Percentiles rank a stretch among this genome's conserved stretches.
These are phyloP conservation scores for Neurospora sp. DNA, from an alignment of 495 filamentous ascomycete species.

Conservation along the genomic window DNA sequence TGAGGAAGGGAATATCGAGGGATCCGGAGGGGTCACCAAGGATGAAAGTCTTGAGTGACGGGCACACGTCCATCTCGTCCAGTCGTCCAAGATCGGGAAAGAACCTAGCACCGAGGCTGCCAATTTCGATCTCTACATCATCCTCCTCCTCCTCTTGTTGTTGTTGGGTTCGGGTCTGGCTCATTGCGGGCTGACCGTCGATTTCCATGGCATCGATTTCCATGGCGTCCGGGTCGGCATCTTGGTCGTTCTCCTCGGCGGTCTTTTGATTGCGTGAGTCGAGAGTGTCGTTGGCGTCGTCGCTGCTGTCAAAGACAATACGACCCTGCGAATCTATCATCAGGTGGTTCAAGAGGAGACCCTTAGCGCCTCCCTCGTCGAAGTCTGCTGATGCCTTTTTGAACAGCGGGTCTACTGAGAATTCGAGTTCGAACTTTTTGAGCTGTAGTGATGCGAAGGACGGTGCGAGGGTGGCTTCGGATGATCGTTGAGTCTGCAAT, in stretches of 20 bases:
- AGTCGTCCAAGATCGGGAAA: constrained; percentile 73
- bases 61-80: constrained; percentile 85
- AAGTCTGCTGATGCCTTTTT: constrained; percentile 98
- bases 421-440: constrained; percentile 96
- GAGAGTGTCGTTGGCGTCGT: constrained; percentile 63
- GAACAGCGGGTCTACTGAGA: constrained; percentile 93
- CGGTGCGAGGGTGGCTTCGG: constrained; percentile 82
- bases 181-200: constrained; percentile 22
- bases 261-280: constrained; percentile 30
- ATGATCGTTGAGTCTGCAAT: constrained; percentile 52
- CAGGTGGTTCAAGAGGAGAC: constrained; percentile 86
- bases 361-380: constrained; percentile 96
- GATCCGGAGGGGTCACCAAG: constrained; percentile 77
- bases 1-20: constrained; percentile 83
- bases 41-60: constrained; percentile 85
- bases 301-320: constrained; percentile 97
- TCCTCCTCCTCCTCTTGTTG: constrained; percentile 30
- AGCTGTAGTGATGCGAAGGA: constrained; percentile 82
- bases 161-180: constrained; percentile 15
- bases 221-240: constrained; percentile 26
- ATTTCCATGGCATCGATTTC: constrained; percentile 4
- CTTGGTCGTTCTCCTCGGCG: constrained; percentile 40
- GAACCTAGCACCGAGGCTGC: constrained; percentile 62
- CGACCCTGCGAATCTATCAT: constrained; percentile 83
- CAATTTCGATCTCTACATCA: constrained; percentile 65